Base-by-base conservation (phyloP, 164 flowering plant species). In the Annona squamosa region DNA sequence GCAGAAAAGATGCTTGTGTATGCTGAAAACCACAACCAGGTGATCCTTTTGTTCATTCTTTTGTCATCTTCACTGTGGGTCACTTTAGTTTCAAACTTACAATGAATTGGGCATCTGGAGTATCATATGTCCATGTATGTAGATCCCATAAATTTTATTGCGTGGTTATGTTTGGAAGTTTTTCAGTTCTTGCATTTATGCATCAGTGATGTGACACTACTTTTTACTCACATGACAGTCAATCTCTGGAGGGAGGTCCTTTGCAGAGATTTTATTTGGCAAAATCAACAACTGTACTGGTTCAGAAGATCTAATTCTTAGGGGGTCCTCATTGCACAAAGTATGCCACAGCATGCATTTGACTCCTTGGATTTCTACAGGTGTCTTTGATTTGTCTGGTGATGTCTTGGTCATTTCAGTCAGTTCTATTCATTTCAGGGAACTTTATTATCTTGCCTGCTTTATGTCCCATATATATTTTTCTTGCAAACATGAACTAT, bases 11-110 rank as follows among this genome's bases (percentile, higher is more conserved):
- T 90, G 97, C 89, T 95, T 71, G 63, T 82, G 4, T 95, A 86
- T 84, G 90, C 93, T 66, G 99, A 95, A 84, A 95, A 93, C 85
- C 97, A 95, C 86, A 90, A 85, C 81, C 99, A 95, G 87, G 99
- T 93, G 41, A 72, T 18, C 4, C 37, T 48, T 52, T 16, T 52
- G 59, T 52, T 5, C 13, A 52, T 52, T 52, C 13, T 3, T 0
- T 52, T 9, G 59, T 2, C 59, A 52, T 10, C 13, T 7, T 52
- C 59, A 2, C 9, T 52, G 59, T 52, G 59, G 13, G 13, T 52
- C 59, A 52, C 13, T 52, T 52, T 52, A 52, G 3, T 52, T 52
- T 52, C 59, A 52, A 9, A 52, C 59, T 52, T 52, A 9, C 0
- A 16, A 52, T 52, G 59, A 16, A 52, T 52, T 52, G 59, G 13